Evolutionary conservation across 129 eudicot genomes (phyloP).

Genomic region (Pittosporum tobira): DNA sequence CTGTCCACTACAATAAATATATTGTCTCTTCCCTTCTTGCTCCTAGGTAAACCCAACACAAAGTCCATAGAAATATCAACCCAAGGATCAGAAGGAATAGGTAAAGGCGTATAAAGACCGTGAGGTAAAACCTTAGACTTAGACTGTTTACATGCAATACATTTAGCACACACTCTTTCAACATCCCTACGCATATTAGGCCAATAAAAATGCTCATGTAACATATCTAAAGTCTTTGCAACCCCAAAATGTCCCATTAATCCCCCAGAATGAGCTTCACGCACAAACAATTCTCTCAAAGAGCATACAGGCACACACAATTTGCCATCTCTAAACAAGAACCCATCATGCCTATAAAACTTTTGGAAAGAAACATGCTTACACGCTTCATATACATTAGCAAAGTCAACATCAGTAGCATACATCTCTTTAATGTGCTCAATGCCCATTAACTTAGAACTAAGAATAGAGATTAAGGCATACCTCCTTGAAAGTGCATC

Average conservation of each 20-base stretch:
- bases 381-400: too few relatives aligned
- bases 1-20: background rate
- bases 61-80: background rate
- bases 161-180: background rate
- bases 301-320: background rate
- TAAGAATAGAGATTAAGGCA: conserved; percentile 1
- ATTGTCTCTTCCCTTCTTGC: background rate
- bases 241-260: background rate
- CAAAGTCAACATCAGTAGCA: too few relatives aligned
- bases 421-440: too few relatives aligned
- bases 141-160: too few relatives aligned
- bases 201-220: conserved; percentile 1
- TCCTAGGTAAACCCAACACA: too few relatives aligned
- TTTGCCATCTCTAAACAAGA: background rate
- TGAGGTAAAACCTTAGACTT: too few relatives aligned
- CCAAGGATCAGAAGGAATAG: background rate
- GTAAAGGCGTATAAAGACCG: background rate
- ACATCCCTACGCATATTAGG: background rate
- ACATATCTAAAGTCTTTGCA: background rate
- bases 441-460: background rate
- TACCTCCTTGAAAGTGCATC: conserved; percentile 16
- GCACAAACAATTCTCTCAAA: background rate
- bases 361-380: too few relatives aligned
- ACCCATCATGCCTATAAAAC: background rate
- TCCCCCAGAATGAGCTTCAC: background rate